Conservation (phyloP, 169 alveolate genomes). For the Plasmodium malariae region DNA sequence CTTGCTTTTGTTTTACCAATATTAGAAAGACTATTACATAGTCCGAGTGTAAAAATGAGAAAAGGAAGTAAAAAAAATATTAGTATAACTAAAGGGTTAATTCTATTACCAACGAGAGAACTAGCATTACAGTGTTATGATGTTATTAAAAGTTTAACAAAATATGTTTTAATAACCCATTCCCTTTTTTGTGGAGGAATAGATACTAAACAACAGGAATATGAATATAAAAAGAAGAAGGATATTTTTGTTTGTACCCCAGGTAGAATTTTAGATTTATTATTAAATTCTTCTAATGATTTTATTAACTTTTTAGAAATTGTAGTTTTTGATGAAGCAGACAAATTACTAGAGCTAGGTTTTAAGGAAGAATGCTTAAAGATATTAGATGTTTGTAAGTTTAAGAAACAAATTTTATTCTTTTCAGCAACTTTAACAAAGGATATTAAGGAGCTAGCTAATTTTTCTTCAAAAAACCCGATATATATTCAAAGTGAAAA, state of each 20-base stretch:
- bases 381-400: conserved; percentile 83
- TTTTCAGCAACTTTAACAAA: conserved; percentile 93
- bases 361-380: conserved; percentile 91
- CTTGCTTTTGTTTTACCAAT: conserved; percentile 93
- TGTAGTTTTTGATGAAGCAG: conserved; percentile 96
- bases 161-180: conserved; percentile 86
- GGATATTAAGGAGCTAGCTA: conserved; percentile 88
- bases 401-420: conserved; percentile 89
- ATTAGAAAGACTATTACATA: conserved; percentile 87
- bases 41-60: conserved; percentile 84
- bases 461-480: conserved; percentile 88
- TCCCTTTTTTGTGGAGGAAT: conserved; percentile 92
- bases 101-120: conserved; percentile 94
- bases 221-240: conserved; percentile 92
- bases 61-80: conserved; percentile 51
- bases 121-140: conserved; percentile 93
- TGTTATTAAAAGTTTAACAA: conserved; percentile 86
- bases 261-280: conserved; percentile 97
- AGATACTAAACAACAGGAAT: conserved; percentile 88
- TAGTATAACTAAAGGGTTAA: conserved; percentile 90
- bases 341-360: conserved; percentile 95
- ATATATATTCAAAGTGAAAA: conserved; percentile 79
- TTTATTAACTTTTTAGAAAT: conserved; percentile 90
- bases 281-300: conserved; percentile 89
- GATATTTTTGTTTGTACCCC: conserved; percentile 98